A percentile compares a stretch with the other conserved stretches of the same genome.
Evolutionary conservation across 805 yeast genomes (phyloP).

Genomic region (Candida parachauliodes): DNA sequence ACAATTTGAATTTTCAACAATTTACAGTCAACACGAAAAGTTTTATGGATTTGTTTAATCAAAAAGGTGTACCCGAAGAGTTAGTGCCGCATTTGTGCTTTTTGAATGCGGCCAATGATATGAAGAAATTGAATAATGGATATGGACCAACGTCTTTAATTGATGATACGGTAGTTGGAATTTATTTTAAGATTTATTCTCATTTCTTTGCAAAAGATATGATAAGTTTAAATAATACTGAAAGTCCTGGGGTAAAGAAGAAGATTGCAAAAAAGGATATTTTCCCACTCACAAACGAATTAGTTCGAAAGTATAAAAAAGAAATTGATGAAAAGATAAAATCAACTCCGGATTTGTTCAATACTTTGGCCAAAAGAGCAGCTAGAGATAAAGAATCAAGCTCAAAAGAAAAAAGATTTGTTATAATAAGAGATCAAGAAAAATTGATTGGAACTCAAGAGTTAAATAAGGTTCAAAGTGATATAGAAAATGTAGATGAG

Average conservation of each 20-base stretch:
- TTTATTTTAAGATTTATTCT: conserved; percentile 51
- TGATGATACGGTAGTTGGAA: conserved; percentile 67
- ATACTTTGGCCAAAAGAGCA: too few species aligned
- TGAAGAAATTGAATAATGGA: conserved; percentile 73
- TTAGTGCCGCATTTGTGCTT: conserved; percentile 40
- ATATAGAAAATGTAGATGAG: too few species aligned
- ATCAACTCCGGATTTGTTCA: conserved; percentile 28
- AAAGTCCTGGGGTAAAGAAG: conserved; percentile 28
- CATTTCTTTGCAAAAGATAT: conserved; percentile 13
- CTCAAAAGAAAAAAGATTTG: too few species aligned
- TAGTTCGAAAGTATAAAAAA: conserved; percentile 25
- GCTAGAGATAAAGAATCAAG: conserved; percentile 8
- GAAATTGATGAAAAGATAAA: conserved; percentile 29
- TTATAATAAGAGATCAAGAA: too few species aligned
- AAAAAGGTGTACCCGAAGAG: conserved; percentile 32
- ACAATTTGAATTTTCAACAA: conserved; percentile 40
- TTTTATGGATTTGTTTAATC: conserved; percentile 22
- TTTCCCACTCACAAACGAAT: conserved; percentile 37
- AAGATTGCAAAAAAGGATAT: conserved; percentile 41
- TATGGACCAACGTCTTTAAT: conserved; percentile 72
- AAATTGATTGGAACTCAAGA: neutral
- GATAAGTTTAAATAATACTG: conserved; percentile 1
- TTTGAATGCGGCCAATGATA: conserved; percentile 51
- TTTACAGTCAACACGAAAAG: conserved; percentile 39
- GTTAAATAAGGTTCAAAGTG: too few species aligned